Conservation (phyloP, 2,329 filamentous ascomycete species). For the Myriosclerotinia duriaeana region DNA sequence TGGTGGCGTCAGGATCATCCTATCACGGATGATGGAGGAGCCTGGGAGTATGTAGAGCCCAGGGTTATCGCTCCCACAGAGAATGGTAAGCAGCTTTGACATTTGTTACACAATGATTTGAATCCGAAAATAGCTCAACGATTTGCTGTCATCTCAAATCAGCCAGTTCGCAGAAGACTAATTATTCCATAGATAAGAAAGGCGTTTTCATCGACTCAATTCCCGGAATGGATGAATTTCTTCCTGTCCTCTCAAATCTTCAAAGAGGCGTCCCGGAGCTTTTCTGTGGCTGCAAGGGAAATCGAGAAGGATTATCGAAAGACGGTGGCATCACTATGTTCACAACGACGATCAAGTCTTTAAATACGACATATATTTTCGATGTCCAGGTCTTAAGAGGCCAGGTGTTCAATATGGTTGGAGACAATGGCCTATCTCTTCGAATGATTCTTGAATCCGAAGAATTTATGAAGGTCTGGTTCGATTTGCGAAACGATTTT, state of each 20-base stretch:
- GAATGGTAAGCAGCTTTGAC: not conserved
- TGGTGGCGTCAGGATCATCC: not conserved
- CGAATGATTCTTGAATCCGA: constrained; percentile 2
- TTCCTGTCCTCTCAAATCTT: not conserved
- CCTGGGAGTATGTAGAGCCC: not conserved
- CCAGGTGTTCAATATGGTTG: not conserved
- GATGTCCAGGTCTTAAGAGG: not conserved
- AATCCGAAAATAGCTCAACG: not conserved
- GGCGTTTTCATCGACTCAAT: not conserved
- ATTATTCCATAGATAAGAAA: not conserved
- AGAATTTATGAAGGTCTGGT: not conserved
- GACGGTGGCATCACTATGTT: not conserved
- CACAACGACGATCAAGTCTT: not conserved
- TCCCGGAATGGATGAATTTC: not conserved
- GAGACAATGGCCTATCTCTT: constrained; percentile 2
- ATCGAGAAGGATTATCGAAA: not conserved
- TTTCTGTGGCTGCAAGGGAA: constrained; percentile 6
- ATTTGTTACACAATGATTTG: not conserved
- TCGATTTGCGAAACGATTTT: constrained; percentile 7
- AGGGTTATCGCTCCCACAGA: not conserved
- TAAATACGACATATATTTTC: constrained; percentile 10
- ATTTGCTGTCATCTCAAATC: not conserved
- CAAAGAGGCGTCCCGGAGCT: not conserved
- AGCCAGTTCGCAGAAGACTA: not conserved
- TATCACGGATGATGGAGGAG: not conserved